Conservation (phyloP, 495 filamentous ascomycete species). For the Penicillium psychrofluorescens region DNA sequence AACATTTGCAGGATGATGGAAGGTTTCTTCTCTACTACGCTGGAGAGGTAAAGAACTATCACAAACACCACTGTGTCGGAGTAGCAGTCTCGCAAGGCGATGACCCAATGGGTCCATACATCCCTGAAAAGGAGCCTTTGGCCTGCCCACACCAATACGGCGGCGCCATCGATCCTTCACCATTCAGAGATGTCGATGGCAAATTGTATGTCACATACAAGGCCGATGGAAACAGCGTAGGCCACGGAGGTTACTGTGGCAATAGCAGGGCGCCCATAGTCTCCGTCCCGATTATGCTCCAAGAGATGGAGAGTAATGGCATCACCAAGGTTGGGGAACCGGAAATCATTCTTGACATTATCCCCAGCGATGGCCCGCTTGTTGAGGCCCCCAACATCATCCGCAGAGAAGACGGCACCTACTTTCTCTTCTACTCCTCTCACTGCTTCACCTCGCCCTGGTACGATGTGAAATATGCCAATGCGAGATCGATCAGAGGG, state of each 20-base stretch:
- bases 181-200: slow-evolving; percentile 42
- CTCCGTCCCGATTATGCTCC: slow-evolving; percentile 50
- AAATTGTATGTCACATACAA: slow-evolving; percentile 53
- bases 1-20: slow-evolving; percentile 23
- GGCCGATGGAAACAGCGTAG: slow-evolving; percentile 51
- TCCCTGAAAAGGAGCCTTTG: slow-evolving; percentile 25
- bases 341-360: slow-evolving; percentile 44
- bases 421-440: slow-evolving; percentile 54
- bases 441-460: slow-evolving; percentile 44
- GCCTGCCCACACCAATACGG: slow-evolving; percentile 44
- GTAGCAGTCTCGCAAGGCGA: slow-evolving; percentile 31
- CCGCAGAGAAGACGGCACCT: slow-evolving; percentile 35
- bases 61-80: slow-evolving; percentile 44
- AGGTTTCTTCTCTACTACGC: slow-evolving; percentile 52
- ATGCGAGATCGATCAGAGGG: slow-evolving; percentile 36
- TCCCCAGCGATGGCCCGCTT: slow-evolving; percentile 46
- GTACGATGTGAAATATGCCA: slow-evolving; percentile 51
- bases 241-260: slow-evolving; percentile 46
- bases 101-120: slow-evolving; percentile 42
- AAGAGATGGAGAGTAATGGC: slow-evolving; percentile 47
- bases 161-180: slow-evolving; percentile 51
- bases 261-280: slow-evolving; percentile 39
- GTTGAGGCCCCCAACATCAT: slow-evolving; percentile 53
- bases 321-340: slow-evolving; percentile 39
- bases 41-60: slow-evolving; percentile 28